A percentile compares a stretch with the other conserved stretches of the same genome.
These are phyloP conservation scores for Talaromyces trachyspermus DNA, from an alignment of 495 filamentous ascomycete genomes.

Conservation along the genomic window DNA sequence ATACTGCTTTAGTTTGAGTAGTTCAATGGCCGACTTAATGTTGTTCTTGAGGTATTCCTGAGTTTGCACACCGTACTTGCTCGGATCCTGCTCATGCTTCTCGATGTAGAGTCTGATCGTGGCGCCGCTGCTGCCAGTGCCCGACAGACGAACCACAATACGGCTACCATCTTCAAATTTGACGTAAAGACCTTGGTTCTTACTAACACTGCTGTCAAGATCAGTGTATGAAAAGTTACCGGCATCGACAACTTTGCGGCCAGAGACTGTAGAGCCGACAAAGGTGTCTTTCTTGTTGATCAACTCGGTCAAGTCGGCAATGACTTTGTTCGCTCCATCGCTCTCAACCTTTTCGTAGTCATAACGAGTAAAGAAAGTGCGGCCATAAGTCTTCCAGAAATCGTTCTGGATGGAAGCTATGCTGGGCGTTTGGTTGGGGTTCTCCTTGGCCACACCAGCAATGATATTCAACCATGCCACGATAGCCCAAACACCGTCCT, in stretches of 20 bases:
- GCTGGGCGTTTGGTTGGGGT: slow-evolving; percentile 66
- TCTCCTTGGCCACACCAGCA: slow-evolving; percentile 80
- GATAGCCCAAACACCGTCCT: slow-evolving; percentile 95
- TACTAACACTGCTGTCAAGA: slow-evolving; percentile 87
- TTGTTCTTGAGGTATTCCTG: slow-evolving; percentile 94
- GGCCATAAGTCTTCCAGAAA: slow-evolving; percentile 94
- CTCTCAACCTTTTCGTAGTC: slow-evolving; percentile 94
- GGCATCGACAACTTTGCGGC: slow-evolving; percentile 77
- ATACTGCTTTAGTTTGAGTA: slow-evolving; percentile 85
- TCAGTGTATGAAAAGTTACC: slow-evolving; percentile 98
- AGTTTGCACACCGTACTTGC: slow-evolving; percentile 66
- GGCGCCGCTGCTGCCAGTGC: slow-evolving; percentile 88
- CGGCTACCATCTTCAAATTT: slow-evolving; percentile 93
- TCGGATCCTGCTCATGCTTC: slow-evolving; percentile 73
- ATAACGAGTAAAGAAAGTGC: slow-evolving; percentile 98
- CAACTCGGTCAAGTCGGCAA: slow-evolving; percentile 61
- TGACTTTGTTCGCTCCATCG: slow-evolving; percentile 82
- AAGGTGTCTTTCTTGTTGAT: slow-evolving; percentile 68
- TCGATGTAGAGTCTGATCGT: slow-evolving; percentile 96
- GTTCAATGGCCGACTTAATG: slow-evolving; percentile 69
- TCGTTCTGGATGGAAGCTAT: slow-evolving; percentile 93
- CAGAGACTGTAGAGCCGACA: slow-evolving; percentile 70
- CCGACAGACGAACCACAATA: slow-evolving; percentile 88
- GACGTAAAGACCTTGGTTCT: slow-evolving; percentile 92
- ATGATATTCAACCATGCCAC: slow-evolving; percentile 99